A percentile compares a stretch with the other conserved stretches of the same genome.
Evolutionary conservation across 1,284 basidiomycete species (phyloP).

Genomic region (Microbotryum violaceum): DNA sequence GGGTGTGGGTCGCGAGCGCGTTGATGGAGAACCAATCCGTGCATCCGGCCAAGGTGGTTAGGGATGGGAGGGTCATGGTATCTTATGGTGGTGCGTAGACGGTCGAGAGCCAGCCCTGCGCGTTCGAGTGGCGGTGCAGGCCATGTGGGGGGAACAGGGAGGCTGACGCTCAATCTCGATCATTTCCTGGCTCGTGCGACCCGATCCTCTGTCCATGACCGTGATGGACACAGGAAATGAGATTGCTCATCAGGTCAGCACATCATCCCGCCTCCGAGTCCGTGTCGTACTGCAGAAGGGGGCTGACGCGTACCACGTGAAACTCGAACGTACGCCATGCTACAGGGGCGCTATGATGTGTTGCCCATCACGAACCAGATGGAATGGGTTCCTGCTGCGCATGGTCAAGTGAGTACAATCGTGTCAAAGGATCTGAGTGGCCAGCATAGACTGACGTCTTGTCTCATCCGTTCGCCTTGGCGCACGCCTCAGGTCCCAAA

Average conservation of each 20-base stretch:
- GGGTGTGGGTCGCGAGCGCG: conserved; percentile 17
- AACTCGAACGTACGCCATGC: too few species aligned
- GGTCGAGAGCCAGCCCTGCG: background rate
- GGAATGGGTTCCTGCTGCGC: conserved; percentile 20
- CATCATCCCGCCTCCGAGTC: background rate
- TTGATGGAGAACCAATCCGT: conserved; percentile 5
- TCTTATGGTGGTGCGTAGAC: background rate
- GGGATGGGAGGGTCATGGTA: background rate
- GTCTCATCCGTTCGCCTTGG: background rate
- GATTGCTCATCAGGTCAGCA: conserved; percentile 14
- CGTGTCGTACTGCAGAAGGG: background rate
- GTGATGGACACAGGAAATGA: conserved; percentile 11
- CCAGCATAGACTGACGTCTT: background rate
- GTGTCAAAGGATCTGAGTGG: background rate
- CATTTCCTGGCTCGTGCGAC: conserved; percentile 13
- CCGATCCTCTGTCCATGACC: conserved; percentile 13
- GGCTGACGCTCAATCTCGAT: conserved; percentile 6
- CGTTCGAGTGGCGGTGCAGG: background rate
- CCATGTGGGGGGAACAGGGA: background rate
- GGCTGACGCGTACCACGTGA: background rate
- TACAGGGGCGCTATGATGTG: conserved; percentile 25
- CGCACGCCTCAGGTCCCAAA: conserved; percentile 15
- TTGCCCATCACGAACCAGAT: conserved; percentile 23
- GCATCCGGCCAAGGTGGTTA: background rate
- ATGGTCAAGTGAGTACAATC: conserved; percentile 8